Base-by-base conservation (phyloP, 208 protist genomes). In the Trichomonas gallinae region DNA sequence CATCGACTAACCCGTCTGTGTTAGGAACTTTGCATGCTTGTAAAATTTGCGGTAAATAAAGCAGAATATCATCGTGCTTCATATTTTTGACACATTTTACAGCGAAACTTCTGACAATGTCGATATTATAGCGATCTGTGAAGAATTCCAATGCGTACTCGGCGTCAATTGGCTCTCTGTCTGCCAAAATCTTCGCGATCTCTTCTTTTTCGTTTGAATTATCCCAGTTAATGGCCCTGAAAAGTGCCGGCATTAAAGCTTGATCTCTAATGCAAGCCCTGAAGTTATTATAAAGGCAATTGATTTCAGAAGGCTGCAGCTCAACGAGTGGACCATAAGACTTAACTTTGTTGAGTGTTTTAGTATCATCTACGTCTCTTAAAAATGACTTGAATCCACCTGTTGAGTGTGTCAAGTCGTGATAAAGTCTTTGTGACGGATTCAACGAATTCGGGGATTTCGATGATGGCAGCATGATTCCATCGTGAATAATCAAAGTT, bases 71-170 rank as follows among this genome's bases (percentile, higher is more conserved):
- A 15, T 85, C 36, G 6, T 89, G 34, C 4, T 46, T 44, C 8
- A 48, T 51, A 4, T 34, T 38, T 34, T 0, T 21, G 11, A 93
- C 21, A 36, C 44, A 93, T 40, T 38, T 23, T 6, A 93, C 44
- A 51, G 87, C 87, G 26, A 44, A 93, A 26, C 46, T 3, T 58
- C 87, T 48, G 4, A 93, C 31, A 34, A 23, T 42, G 2, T 51
- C 10, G 4, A 34, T 17, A 38, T 93, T 38, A 36, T 42, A 93
- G 0, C 87, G 26, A 23, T 48, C 17, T 0, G 87, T 93, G n/a
- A 93, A 51, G n/a, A 93, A 93, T 36, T 93, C 87, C 3, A 93
- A 15, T 51, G 87, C 87, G 36, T 93, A 93, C 38, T 93, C 87
- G 1, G 36, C 26, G 34, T 51, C 87, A 51, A 93, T 44, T 26